A percentile compares a stretch with the other conserved stretches of the same genome.
phyloP scores from a whole-genome alignment of 2,329 filamentous ascomycete species.

The Geosmithia flava region DNA sequence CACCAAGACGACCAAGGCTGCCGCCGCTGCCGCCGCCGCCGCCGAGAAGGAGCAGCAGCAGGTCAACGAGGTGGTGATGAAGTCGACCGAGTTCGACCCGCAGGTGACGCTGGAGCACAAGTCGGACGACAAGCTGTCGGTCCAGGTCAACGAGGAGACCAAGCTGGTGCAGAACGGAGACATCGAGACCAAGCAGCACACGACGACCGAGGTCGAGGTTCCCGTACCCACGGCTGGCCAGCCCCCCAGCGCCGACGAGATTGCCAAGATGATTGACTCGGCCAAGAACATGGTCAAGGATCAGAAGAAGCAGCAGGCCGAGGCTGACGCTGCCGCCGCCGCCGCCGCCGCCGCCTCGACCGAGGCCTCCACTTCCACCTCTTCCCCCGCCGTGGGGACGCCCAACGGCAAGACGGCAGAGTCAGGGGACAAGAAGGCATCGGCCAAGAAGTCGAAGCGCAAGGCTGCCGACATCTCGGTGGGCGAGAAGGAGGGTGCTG shows the following conservation, averaged over 20 bases:
- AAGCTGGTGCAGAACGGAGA: slow-evolving; percentile 41
- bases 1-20: slow-evolving; percentile 19
- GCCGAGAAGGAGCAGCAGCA: slow-evolving; percentile 16
- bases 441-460: slow-evolving; percentile 53
- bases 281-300: slow-evolving; percentile 76
- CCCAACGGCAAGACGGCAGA: slow-evolving; percentile 6
- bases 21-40: slow-evolving; percentile 22
- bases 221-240: slow-evolving; percentile 47
- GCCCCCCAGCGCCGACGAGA: slow-evolving; percentile 63
- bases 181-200: slow-evolving; percentile 57
- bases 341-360: slow-evolving; percentile 25
- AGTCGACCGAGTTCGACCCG: slow-evolving; percentile 37
- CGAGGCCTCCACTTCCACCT: slow-evolving; percentile 18
- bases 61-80: slow-evolving; percentile 23
- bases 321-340: slow-evolving; percentile 30
- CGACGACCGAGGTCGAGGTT: slow-evolving; percentile 59
- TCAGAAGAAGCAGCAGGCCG: slow-evolving; percentile 35
- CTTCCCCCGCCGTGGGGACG: too few relatives aligned
- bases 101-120: slow-evolving; percentile 34
- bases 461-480: slow-evolving; percentile 49
- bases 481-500: slow-evolving; percentile 54
- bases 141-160: slow-evolving; percentile 56
- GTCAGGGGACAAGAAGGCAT: slow-evolving; percentile 20
- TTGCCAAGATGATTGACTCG: slow-evolving; percentile 71
- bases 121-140: slow-evolving; percentile 49